Conservation (phyloP, 2,329 filamentous ascomycete species). For the Lachnum nothofagi region DNA sequence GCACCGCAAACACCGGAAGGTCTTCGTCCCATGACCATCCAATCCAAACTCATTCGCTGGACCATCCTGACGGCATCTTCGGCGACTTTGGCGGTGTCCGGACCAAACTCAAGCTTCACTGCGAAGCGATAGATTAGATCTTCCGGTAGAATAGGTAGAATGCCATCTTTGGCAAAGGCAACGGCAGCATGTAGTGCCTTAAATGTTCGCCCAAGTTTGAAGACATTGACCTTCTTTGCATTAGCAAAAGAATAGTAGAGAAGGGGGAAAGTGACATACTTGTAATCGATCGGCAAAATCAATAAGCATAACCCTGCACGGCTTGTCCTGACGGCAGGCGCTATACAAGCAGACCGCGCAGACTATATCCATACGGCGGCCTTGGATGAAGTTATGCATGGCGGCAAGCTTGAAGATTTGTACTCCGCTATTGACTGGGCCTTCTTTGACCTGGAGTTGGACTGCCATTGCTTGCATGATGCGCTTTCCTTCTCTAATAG, state of each 20-base stretch:
- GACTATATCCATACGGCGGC: conserved; percentile 77
- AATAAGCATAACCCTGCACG: conserved; percentile 87
- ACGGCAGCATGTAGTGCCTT: conserved; percentile 72
- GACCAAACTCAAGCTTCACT: conserved; percentile 83
- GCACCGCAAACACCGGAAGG: conserved; percentile 93
- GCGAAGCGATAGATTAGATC: conserved; percentile 89
- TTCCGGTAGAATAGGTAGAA: conserved; percentile 73
- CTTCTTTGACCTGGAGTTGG: conserved; percentile 56
- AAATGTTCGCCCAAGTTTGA: conserved; percentile 84
- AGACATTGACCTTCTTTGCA: conserved; percentile 69
- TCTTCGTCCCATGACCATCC: conserved; percentile 92
- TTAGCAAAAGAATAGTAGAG: conserved; percentile 22
- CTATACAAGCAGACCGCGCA: conserved; percentile 89
- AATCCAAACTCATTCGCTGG: conserved; percentile 90
- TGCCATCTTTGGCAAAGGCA: conserved; percentile 61
- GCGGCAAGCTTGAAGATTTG: conserved; percentile 74
- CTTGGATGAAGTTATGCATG: conserved; percentile 74
- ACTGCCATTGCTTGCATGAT: conserved; percentile 59
- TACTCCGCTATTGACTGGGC: conserved; percentile 59
- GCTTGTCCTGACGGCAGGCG: conserved; percentile 71
- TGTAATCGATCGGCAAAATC: conserved; percentile 82
- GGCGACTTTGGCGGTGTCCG: conserved; percentile 75
- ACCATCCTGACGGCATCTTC: conserved; percentile 83
- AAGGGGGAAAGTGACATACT: conserved; percentile 32
- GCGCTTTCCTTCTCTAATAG: conserved; percentile 47